Evolutionary conservation across 2,329 filamentous ascomycete species (phyloP), one percentile per base, ranked within the genome.

Genomic region (Sporothrix inflata): DNA sequence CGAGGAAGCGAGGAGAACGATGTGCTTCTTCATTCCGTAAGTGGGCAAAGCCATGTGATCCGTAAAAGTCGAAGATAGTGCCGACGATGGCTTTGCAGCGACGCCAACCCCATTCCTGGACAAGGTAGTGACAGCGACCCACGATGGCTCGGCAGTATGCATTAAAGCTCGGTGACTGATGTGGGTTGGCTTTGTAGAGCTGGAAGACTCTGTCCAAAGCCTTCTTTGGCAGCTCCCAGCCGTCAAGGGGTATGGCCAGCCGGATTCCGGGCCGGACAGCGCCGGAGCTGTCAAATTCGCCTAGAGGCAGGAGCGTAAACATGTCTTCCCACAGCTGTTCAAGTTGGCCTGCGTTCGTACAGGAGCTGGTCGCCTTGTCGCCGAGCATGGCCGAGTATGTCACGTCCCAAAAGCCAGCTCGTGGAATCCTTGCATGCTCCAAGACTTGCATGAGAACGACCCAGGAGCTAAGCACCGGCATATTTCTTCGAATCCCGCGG

Each of bases 41-140:
- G 78, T 92, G 87, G 2, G 85, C 85, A 12, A 92, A 83, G 61
- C 87, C 85, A 74, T 89, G 87, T 1, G 86, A 85, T 11, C 88
- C 89, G 75, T 91, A 92, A 77, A 91, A 91, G 78, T 92, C 89
- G 74, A 91, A 92, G 2, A 92, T 85, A 1, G 85, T 82, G 1
- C 89, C 88, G 42, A 91, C 81, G 16, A 91, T 83, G 12, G 84
- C 81, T 63, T 85, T 86, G 75, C 86, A 88, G 73, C 83, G 87
- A 49, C 83, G 83, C 90, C 90, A 92, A 4, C 88, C 88, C 90
- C 90, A 92, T 78, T 89, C 86, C 72, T 86, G 82, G 63, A 91
- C 86, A 11, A 91, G 83, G 77, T 87, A 87, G 76, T 91, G 86
- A 74, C 90, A 92, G 40, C 90, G 86, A 21, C 84, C 83, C 42